Base-by-base conservation (phyloP, 176 grass and related monocot species). In the maize (Zea mays) region DNA sequence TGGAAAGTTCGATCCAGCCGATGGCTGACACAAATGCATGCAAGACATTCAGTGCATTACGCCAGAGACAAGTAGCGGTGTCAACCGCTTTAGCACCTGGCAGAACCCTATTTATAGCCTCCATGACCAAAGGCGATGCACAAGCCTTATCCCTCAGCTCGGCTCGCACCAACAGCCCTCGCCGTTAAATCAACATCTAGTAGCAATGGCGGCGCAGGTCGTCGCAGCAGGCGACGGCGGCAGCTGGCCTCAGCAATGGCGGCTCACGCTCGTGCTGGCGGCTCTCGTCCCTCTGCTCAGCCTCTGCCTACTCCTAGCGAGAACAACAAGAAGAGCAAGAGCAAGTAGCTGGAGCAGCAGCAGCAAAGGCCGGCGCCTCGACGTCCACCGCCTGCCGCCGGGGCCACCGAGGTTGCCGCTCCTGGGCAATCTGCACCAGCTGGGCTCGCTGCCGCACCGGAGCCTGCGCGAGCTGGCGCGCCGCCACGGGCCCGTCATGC, bases 381-480 rank as follows among this genome's bases (percentile, higher is more conserved):
- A 62, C 1, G 7, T 56, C 36, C 65, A 55, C 1, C 65, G 7
- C 10, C 60, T 86, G 41, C 83, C 92, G 10, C 92, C 89, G 4
- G 80, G 86, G 0, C 89, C 86, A 0, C 8, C 66, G 3, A 1
- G 47, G 48, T 10, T 91, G 36, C 88, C 89, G 1, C n/a, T 94
- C 44, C n/a, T 94, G 0, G 92, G 92, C 19, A 86, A 88, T 77
- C 82, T 94, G 41, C 83, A 84, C 83, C 89, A 94, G 64, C 16
- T 94, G 5, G 83, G 81, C 13, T 5, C 63, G 52, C 76, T 89
- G 34, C 92, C 88, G 49, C 92, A 94, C 78, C 80, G 16, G 19
- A 74, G 76, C 79, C 81, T 91, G 17, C 67, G 72, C 2, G 76
- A 81, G 0, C 71, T 94, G 47, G 52, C 88, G 35, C 8, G 67